A percentile compares a stretch with the other conserved stretches of the same genome.
phyloP scores from a whole-genome alignment of 345 rosid genomes.

The Populus deltoides region DNA sequence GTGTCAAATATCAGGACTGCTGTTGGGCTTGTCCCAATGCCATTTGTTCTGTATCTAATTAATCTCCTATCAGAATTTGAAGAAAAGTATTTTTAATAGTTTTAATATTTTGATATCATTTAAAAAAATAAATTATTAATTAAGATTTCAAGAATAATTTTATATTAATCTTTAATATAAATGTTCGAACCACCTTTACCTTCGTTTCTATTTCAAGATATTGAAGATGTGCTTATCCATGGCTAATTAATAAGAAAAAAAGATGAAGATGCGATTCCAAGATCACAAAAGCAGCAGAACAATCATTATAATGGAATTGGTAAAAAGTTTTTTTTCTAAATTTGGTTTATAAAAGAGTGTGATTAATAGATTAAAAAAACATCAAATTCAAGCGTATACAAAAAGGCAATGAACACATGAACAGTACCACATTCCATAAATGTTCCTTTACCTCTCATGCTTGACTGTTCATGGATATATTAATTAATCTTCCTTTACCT shows the following conservation, averaged over 20 bases:
- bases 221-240: not conserved
- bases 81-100: not conserved
- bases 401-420: not conserved
- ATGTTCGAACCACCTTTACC: too few relatives aligned
- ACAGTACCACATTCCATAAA: not conserved
- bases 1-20: not conserved
- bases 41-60: not conserved
- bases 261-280: not conserved
- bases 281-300: constrained; percentile 3
- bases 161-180: too few relatives aligned
- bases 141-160: too few relatives aligned
- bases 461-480: not conserved
- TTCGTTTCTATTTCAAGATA: not conserved
- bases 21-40: not conserved
- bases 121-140: too few relatives aligned
- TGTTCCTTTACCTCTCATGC: not conserved
- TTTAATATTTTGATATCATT: too few relatives aligned
- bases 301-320: not conserved
- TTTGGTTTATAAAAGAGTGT: not conserved
- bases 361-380: too few relatives aligned
- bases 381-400: not conserved
- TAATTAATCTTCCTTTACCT: not conserved
- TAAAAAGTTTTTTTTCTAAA: not conserved
- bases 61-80: not conserved
- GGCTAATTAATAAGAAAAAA: not conserved